Evolutionary conservation across 1,139 yeast species (phyloP).

Genomic region (Pichia sp.): DNA sequence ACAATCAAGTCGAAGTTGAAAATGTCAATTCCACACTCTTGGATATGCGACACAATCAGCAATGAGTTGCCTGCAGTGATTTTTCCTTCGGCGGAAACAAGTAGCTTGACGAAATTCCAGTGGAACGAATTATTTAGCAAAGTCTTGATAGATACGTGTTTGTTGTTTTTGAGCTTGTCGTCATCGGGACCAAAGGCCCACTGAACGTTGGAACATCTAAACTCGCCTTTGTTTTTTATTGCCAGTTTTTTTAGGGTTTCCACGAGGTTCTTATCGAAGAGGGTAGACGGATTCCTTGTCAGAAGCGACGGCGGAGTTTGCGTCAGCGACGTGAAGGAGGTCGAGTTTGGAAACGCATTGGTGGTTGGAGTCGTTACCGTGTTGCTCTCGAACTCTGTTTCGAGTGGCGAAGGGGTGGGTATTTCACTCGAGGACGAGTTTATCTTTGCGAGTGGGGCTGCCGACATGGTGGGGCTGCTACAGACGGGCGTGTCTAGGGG

Average conservation of each 20-base stretch:
- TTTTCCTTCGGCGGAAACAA: constrained; percentile 25
- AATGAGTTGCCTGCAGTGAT: constrained; percentile 20
- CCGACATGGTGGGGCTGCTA: background rate
- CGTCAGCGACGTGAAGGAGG: background rate
- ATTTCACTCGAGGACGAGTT: background rate
- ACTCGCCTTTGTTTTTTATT: constrained; percentile 9
- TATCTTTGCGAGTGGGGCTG: background rate
- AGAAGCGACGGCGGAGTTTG: background rate
- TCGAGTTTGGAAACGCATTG: background rate
- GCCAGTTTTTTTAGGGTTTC: constrained; percentile 1
- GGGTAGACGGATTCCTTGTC: background rate
- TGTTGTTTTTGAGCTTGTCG: background rate
- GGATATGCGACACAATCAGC: constrained; percentile 35
- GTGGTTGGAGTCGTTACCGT: background rate
- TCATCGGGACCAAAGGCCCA: constrained; percentile 15
- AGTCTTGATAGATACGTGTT: background rate
- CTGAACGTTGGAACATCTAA: constrained; percentile 10
- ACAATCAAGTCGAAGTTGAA: constrained; percentile 29
- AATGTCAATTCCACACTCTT: constrained; percentile 34
- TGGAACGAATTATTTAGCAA: background rate
- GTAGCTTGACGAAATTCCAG: constrained; percentile 21
- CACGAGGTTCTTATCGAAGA: background rate
- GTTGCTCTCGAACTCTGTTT: background rate
- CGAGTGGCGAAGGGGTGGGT: background rate
- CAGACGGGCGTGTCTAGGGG: background rate